Conservation (phyloP, 2,329 filamentous ascomycete genomes). For the Biscogniauxia sp. region DNA sequence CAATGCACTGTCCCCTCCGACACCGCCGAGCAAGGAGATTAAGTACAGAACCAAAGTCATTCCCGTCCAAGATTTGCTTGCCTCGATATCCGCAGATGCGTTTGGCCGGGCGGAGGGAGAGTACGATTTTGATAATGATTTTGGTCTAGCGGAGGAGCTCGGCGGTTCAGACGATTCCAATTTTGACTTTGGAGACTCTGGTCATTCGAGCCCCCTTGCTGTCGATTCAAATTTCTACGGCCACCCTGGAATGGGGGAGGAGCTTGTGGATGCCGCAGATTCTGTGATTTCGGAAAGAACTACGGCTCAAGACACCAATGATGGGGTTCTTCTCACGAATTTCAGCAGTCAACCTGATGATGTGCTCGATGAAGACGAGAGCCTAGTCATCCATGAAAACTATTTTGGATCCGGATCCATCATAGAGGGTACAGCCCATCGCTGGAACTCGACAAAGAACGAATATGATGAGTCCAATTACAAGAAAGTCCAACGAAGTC, state of each 20-base stretch:
- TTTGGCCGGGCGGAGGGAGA: conserved; percentile 63
- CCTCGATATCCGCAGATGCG: conserved; percentile 85
- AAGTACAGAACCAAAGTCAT: conserved; percentile 88
- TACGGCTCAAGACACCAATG: conserved; percentile 40
- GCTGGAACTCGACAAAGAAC: conserved; percentile 78
- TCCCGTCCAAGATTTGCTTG: conserved; percentile 82
- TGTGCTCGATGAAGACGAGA: conserved; percentile 51
- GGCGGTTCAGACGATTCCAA: conserved; percentile 40
- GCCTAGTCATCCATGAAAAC: conserved; percentile 69
- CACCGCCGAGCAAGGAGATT: conserved; percentile 74
- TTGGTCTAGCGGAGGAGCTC: conserved; percentile 52
- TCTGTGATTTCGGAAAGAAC: conserved; percentile 41
- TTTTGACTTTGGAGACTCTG: conserved; percentile 36
- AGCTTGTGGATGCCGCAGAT: conserved; percentile 45
- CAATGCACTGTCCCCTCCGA: conserved; percentile 78
- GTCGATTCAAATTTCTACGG: conserved; percentile 49
- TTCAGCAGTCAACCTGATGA: conserved; percentile 35
- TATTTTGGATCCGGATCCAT: conserved; percentile 68
- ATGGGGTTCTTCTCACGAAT: conserved; percentile 46
- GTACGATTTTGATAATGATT: conserved; percentile 63
- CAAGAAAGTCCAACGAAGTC: conserved; percentile 60
- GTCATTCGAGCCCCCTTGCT: conserved; percentile 35
- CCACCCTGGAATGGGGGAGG: conserved; percentile 41
- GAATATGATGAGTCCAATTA: conserved; percentile 67
- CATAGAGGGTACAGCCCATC: conserved; percentile 65